A percentile compares a stretch with the other conserved stretches of the same genome.
Conservation (phyloP, 768 basidiomycete genomes). For the Mycena capillaripes region DNA sequence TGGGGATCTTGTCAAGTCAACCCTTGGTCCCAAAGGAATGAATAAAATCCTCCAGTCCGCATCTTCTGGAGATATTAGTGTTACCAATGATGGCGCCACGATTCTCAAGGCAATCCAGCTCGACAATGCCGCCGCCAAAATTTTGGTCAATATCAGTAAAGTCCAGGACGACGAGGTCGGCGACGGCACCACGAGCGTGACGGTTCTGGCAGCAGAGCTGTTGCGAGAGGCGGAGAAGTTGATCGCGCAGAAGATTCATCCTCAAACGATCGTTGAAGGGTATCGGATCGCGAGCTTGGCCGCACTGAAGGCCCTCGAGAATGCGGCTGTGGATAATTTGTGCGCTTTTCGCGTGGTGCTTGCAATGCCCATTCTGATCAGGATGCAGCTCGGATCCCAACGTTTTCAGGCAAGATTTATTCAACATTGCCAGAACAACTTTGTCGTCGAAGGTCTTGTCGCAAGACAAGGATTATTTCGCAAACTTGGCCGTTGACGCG, state of each 20-base stretch:
- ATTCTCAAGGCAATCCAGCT: slow-evolving; percentile 98
- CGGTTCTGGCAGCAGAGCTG: slow-evolving; percentile 92
- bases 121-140: slow-evolving; percentile 99
- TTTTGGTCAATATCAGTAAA: slow-evolving; percentile 99
- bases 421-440: slow-evolving; percentile 98
- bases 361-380: slow-evolving; percentile 9
- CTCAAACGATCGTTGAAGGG: slow-evolving; percentile 98
- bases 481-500: slow-evolving; percentile 97
- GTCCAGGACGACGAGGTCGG: slow-evolving; percentile 99
- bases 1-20: slow-evolving; percentile 98
- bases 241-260: slow-evolving; percentile 93
- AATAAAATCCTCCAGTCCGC: slow-evolving; percentile 98
- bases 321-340: slow-evolving; percentile 87
- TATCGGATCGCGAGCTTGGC: slow-evolving; percentile 92
- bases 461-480: slow-evolving; percentile 98
- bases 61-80: slow-evolving; percentile 92
- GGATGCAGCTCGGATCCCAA: slow-evolving; percentile 72
- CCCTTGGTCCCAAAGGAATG: slow-evolving; percentile 99
- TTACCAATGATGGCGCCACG: slow-evolving; percentile 99
- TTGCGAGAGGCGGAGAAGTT: slow-evolving; percentile 96
- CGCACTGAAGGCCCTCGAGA: slow-evolving; percentile 88
- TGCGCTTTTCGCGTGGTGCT: slow-evolving; percentile 54
- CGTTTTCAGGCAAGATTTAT: slow-evolving; percentile 89
- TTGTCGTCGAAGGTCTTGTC: slow-evolving; percentile 95
- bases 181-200: slow-evolving; percentile 94